A percentile compares a stretch with the other conserved stretches of the same genome.
phyloP scores from a whole-genome alignment of 805 yeast genomes.

The Candida chilensis region DNA sequence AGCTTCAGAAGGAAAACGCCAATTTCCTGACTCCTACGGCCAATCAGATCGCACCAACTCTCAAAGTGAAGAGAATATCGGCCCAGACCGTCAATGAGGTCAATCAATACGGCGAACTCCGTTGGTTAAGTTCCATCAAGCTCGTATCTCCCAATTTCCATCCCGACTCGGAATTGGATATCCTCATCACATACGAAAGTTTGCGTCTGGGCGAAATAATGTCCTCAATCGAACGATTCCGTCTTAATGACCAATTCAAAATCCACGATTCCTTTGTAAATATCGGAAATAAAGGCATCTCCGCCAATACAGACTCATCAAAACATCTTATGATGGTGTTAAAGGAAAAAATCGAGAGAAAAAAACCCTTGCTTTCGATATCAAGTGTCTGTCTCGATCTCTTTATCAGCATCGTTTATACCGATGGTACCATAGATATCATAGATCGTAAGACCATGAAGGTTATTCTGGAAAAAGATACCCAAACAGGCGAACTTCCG shows the following conservation, averaged over 20 bases:
- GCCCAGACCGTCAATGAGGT: constrained; percentile 10
- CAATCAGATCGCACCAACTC: constrained; percentile 26
- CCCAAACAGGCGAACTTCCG: constrained; percentile 10
- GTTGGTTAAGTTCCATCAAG: constrained; percentile 20
- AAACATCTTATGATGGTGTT: constrained; percentile 8
- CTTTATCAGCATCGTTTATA: constrained; percentile 25
- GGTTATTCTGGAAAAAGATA: not conserved
- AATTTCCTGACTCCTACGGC: constrained; percentile 41
- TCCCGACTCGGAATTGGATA: constrained; percentile 30
- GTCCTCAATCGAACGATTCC: too few relatives aligned
- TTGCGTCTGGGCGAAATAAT: too few relatives aligned
- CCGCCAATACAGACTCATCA: too few relatives aligned
- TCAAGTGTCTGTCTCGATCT: constrained; percentile 27
- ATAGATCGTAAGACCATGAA: constrained; percentile 26
- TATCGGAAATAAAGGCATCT: too few relatives aligned
- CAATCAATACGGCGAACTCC: constrained; percentile 2
- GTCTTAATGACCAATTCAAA: too few relatives aligned
- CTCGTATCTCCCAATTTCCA: constrained; percentile 36
- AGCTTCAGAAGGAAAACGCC: constrained; percentile 33
- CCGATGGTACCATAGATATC: constrained; percentile 35
- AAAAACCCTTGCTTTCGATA: constrained; percentile 17
- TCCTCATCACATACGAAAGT: constrained; percentile 29
- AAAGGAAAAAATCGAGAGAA: constrained; percentile 16
- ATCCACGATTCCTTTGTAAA: too few relatives aligned
- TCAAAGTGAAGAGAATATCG: constrained; percentile 21